Base-by-base conservation (phyloP, 352 stramenopile genomes). In the Pythium apleroticum region DNA sequence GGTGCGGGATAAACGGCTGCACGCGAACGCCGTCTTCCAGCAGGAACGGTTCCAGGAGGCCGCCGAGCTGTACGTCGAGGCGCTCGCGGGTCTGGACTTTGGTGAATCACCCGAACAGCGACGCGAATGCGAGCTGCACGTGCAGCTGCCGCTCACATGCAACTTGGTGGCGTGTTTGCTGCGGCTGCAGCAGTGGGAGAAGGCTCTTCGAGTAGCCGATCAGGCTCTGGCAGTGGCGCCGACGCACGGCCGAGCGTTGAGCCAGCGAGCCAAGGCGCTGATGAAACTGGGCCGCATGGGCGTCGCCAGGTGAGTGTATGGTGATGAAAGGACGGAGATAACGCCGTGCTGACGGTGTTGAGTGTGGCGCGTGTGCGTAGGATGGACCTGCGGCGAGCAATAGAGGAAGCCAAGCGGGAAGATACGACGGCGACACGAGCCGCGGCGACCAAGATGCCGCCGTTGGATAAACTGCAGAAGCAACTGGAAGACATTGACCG, bases 101-200 rank as follows among this genome's bases (percentile, higher is more conserved):
- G 77, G 81, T 2, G 57, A 55, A 2, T 72, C 69, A 2, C 20
- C 57, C 0, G 63, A 73, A 14, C 75, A 85, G 20, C 81, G 80
- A 41, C 62, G 71, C 19, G 25, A 70, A 15, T 85, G 75, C 28
- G 72, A 92, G 43, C 72, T 71, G 54, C 60, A 78, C 4, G 48
- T 79, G 6, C 84, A 95, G 55, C 63, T 93, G n/a, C 84, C 80
- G 20, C 63, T 93, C 9, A 91, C 86, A 8, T 95, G 86, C 64
- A 93, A 95, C 61, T 63, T 95, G 37, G 78, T 73, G 22, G 81
- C 86, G 24, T 92, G 84, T 31, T 81, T 93, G 73, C 60, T 93
- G 4, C 88, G 89, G 78, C 48, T 85, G 53, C 73, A 90, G 78
- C 77, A 91, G 71, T 91, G 79, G 76, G 70, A 82, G 2, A 93